Evolutionary conservation across 129 eudicot genomes (phyloP), one percentile per base, ranked within the genome.

Genomic region (Apium graveolens): DNA sequence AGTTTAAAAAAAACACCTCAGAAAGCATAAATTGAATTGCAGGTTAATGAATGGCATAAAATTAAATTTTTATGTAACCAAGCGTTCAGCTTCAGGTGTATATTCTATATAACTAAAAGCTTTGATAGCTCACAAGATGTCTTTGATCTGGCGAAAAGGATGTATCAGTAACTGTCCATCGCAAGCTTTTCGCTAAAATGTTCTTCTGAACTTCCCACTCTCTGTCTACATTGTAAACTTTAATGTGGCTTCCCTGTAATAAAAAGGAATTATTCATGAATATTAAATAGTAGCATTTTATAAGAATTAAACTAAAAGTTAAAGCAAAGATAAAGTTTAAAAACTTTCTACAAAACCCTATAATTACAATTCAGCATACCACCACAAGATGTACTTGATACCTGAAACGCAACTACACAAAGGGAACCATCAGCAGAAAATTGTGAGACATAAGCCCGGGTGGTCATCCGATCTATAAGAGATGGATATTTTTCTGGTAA

Each of bases 361-460:
- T 35, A 35, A 7, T n/a, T 24, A 49, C n/a, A 48, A 44, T 26
- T 49, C 34, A 32, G 44, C 17, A 16, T 35, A n/a, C 39, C 44
- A 55, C n/a, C 29, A 68, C 12, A 76, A 27, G 55, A 11, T 62
- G 39, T 70, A 77, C 49, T 35, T 26, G 20, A 42, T 90, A 95
- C 99, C 99, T 92, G 99, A 92, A 90, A 95, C 24, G 90, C 99
- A 75, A 96, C 91, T 81, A 92, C 87, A 77, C 90, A 92, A 85
- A 90, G 99, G 45, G 97, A 89, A 60, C 96, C 99, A 85, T 92
- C 95, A 7, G 87, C 74, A 53, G 97, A 95, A 86, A 95, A 95
- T 73, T 95, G 99, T 0, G 97, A 92, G 17, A 91, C 92, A 66
- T 94, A 94, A 81, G 96, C 96, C 78, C 92, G 86, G 37, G 96